These are phyloP conservation scores for Ricinus communis DNA, from an alignment of 345 rosid species.

Conservation along the genomic window DNA sequence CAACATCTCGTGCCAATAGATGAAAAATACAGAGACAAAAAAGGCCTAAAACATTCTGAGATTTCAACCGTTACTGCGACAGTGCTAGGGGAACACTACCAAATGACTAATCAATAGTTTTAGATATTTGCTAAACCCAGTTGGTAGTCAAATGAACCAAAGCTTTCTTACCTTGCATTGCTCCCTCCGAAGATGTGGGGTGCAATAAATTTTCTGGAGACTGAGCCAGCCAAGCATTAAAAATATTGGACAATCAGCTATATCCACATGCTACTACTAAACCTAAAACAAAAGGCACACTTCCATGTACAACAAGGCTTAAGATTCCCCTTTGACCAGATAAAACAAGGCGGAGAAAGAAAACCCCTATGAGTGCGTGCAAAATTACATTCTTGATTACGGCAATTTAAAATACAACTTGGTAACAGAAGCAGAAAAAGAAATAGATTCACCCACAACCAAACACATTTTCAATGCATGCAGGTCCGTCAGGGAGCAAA, in stretches of 20 bases:
- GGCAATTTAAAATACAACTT: slow-evolving; percentile 35
- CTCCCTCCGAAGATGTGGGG: too few relatives aligned
- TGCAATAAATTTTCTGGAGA: background rate
- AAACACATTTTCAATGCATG: slow-evolving; percentile 31
- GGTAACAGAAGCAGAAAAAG: slow-evolving; percentile 17
- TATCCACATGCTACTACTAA: slow-evolving; percentile 42
- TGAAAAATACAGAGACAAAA: too few relatives aligned
- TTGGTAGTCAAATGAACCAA: too few relatives aligned
- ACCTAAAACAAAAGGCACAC: slow-evolving; percentile 49
- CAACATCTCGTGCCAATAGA: too few relatives aligned
- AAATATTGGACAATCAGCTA: slow-evolving; percentile 31
- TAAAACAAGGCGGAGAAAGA: slow-evolving; percentile 12
- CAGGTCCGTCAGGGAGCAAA: slow-evolving; percentile 22
- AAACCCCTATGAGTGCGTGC: slow-evolving; percentile 30
- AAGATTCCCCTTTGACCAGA: slow-evolving; percentile 40
- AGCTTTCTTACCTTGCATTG: too few relatives aligned
- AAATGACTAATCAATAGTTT: too few relatives aligned
- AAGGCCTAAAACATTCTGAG: too few relatives aligned
- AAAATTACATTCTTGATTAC: slow-evolving; percentile 40
- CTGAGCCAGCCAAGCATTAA: background rate
- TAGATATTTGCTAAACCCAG: too few relatives aligned
- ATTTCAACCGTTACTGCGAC: too few relatives aligned
- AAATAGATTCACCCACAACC: slow-evolving; percentile 23
- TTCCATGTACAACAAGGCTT: slow-evolving; percentile 57
- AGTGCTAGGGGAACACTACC: too few relatives aligned